Conservation (phyloP, 345 rosid genomes). For the Salix brachista region DNA sequence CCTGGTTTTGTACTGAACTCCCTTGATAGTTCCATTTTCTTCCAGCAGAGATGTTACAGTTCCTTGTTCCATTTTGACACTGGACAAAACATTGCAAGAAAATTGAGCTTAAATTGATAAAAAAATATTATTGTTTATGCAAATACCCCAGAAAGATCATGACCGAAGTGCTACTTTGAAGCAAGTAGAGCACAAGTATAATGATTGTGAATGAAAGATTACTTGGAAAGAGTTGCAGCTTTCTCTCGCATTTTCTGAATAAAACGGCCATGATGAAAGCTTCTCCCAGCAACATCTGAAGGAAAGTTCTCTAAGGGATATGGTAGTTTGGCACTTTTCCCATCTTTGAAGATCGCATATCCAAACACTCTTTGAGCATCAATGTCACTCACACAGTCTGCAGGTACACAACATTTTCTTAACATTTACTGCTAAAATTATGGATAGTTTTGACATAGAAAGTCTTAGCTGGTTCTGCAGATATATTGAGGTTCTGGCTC, state of each 20-base stretch:
- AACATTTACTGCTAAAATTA: not conserved
- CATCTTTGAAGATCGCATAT: not conserved
- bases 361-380: slow-evolving; percentile 2
- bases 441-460: not conserved
- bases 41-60: not conserved
- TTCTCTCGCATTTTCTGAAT: not conserved
- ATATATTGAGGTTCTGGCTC: not conserved
- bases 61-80: slow-evolving; percentile 7
- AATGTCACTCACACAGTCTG: slow-evolving; percentile 4
- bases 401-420: not conserved
- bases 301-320: not conserved
- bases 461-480: not conserved
- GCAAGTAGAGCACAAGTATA: not conserved
- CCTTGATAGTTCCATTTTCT: slow-evolving; percentile 2
- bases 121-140: not conserved
- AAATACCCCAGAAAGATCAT: not conserved
- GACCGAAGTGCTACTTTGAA: not conserved
- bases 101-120: too few species aligned
- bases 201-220: not conserved
- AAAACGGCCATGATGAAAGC: slow-evolving; percentile 8
- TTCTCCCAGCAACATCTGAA: not conserved
- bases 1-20: not conserved
- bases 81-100: not conserved
- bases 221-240: slow-evolving; percentile 11
- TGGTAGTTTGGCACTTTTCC: not conserved